Conservation (phyloP, 495 filamentous ascomycete species). For the Penicillium alfredii region DNA sequence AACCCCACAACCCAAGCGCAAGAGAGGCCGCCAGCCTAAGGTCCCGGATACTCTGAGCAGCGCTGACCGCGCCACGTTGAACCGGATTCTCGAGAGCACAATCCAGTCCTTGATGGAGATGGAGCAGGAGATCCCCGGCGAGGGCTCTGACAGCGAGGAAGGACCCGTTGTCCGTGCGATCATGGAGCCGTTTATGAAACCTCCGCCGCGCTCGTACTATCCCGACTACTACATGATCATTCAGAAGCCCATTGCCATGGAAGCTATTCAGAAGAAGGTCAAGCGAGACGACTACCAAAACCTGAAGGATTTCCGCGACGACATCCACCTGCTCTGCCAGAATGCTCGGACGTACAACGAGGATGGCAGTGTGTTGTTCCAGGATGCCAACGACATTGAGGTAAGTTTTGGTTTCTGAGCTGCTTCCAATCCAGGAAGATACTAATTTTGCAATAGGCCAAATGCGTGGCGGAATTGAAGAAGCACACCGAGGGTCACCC, state of each 20-base stretch:
- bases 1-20: constrained; percentile 72
- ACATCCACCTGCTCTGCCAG: constrained; percentile 75
- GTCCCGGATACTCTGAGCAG: constrained; percentile 46
- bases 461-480: constrained; percentile 60
- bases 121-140: constrained; percentile 55
- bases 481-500: constrained; percentile 66
- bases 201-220: constrained; percentile 80
- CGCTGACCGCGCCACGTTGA: constrained; percentile 52
- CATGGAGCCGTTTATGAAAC: constrained; percentile 89
- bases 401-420: constrained; percentile 44
- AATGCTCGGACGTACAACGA: constrained; percentile 97
- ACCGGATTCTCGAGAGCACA: constrained; percentile 65
- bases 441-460: constrained; percentile 47
- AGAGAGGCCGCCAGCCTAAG: constrained; percentile 71
- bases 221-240: constrained; percentile 94
- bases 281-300: constrained; percentile 86
- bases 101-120: constrained; percentile 76
- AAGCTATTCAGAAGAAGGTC: constrained; percentile 86
- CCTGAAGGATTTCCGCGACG: constrained; percentile 70
- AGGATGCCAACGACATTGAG: constrained; percentile 90
- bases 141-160: constrained; percentile 57
- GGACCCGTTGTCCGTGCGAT: constrained; percentile 61
- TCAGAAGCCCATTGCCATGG: constrained; percentile 85
- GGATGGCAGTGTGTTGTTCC: constrained; percentile 81
- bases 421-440: constrained; percentile 2